Evolutionary conservation across 2,329 filamentous ascomycete genomes (phyloP).

Genomic region (Paecilomyces dactylethromorphus): DNA sequence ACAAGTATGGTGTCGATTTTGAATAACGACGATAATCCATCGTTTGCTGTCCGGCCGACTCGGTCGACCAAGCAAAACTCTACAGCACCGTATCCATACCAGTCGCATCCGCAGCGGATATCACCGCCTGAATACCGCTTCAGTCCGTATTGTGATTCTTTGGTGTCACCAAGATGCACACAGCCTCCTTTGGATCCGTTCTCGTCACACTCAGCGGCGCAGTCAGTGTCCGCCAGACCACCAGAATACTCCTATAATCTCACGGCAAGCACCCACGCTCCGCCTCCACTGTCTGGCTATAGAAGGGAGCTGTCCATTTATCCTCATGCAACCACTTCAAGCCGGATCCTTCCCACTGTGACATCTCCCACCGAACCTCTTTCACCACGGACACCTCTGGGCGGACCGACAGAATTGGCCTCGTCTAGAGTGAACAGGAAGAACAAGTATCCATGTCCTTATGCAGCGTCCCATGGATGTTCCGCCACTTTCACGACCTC

Average conservation of each 20-base stretch:
- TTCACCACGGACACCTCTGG: constrained; percentile 19
- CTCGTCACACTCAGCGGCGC: background rate
- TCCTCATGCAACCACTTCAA: constrained; percentile 13
- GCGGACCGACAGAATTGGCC: constrained; percentile 15
- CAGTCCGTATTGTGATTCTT: constrained; percentile 1
- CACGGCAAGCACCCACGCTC: background rate
- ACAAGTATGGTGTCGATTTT: constrained; percentile 37
- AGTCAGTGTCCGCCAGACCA: background rate
- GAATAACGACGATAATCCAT: constrained; percentile 43
- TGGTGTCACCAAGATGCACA: background rate
- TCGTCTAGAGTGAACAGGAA: constrained; percentile 37
- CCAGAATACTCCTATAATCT: background rate
- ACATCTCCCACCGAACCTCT: constrained; percentile 18
- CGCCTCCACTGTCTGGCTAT: background rate
- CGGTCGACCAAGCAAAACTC: constrained; percentile 15
- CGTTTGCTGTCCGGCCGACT: constrained; percentile 36
- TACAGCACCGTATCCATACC: constrained; percentile 2
- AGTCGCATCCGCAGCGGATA: constrained; percentile 4
- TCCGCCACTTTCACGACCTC: constrained; percentile 60
- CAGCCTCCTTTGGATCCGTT: background rate
- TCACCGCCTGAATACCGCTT: constrained; percentile 1
- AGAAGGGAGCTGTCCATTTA: constrained; percentile 15
- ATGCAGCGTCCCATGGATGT: constrained; percentile 54
- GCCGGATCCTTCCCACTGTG: constrained; percentile 17
- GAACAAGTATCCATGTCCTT: constrained; percentile 61